A percentile compares a stretch with the other conserved stretches of the same genome.
These are phyloP conservation scores for Datura wrightii DNA, from an alignment of 257 asterid genomes.

Conservation along the genomic window DNA sequence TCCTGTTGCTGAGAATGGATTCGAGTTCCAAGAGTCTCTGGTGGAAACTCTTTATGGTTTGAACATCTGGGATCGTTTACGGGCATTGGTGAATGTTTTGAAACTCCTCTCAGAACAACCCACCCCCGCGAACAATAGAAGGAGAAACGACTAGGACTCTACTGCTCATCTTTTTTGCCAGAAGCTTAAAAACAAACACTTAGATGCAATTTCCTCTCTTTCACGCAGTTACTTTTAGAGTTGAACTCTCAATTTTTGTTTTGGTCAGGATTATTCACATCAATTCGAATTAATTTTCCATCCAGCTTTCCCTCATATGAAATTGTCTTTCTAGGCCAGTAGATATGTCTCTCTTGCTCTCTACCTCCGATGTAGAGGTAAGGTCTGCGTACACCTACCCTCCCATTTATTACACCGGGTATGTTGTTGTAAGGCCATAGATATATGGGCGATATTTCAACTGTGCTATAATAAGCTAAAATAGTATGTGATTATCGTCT, in stretches of 20 bases:
- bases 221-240: not conserved
- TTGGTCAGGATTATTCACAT: not conserved
- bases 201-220: not conserved
- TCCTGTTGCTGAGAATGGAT: constrained; percentile 81
- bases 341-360: not conserved
- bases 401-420: no score
- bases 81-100: constrained; percentile 74
- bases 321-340: not conserved
- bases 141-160: constrained; percentile 47
- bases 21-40: constrained; percentile 78
- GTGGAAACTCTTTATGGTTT: constrained; percentile 84
- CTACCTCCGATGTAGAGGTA: no score
- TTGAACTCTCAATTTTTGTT: constrained; percentile 9
- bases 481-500: no score
- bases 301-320: not conserved
- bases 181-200: not conserved
- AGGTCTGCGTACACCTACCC: no score
- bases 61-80: constrained; percentile 73
- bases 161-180: not conserved
- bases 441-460: no score
- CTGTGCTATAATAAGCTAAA: no score
- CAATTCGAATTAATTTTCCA: not conserved
- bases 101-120: constrained; percentile 73
- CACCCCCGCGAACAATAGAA: constrained; percentile 47
- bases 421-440: no score